These are phyloP conservation scores for Dipteronia sinensis DNA, from an alignment of 345 rosid genomes.

Conservation along the genomic window DNA sequence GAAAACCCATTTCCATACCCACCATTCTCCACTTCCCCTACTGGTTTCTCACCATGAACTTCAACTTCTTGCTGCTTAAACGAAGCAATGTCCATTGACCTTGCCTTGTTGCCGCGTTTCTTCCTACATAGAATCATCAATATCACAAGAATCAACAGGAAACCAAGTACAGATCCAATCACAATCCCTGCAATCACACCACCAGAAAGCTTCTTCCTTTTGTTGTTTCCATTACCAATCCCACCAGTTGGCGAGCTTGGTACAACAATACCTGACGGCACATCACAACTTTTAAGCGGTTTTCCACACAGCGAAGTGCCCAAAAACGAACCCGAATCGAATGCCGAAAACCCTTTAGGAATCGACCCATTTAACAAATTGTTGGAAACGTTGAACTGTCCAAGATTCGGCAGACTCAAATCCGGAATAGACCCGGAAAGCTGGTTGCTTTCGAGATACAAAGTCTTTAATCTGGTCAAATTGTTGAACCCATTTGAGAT, in stretches of 20 bases:
- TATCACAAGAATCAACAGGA: constrained; percentile 49
- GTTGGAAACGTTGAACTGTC: constrained; percentile 80
- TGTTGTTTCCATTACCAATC: constrained; percentile 24
- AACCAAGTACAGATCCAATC: constrained; percentile 70
- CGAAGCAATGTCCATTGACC: constrained; percentile 64
- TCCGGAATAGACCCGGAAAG: constrained; percentile 62
- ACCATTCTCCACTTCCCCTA: constrained; percentile 50
- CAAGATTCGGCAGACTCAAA: constrained; percentile 44
- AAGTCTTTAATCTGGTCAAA: constrained; percentile 73
- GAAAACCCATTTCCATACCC: constrained; percentile 37
- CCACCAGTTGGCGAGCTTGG: constrained; percentile 54
- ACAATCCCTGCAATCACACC: constrained; percentile 90
- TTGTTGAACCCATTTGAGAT: constrained; percentile 59
- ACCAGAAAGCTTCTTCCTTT: constrained; percentile 67
- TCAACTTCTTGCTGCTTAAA: constrained; percentile 61
- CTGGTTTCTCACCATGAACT: constrained; percentile 55
- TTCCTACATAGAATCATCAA: constrained; percentile 61
- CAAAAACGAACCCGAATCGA: constrained; percentile 51
- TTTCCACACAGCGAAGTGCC: constrained; percentile 84
- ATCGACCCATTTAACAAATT: constrained; percentile 84
- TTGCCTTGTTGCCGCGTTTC: constrained; percentile 51
- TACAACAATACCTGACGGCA: constrained; percentile 29
- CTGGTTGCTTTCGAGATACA: constrained; percentile 62
- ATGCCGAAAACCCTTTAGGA: constrained; percentile 49
- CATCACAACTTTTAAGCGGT: constrained; percentile 52